These are phyloP conservation scores for Pyracantha coccinea DNA, from an alignment of 331 rosid genomes.

Conservation along the genomic window DNA sequence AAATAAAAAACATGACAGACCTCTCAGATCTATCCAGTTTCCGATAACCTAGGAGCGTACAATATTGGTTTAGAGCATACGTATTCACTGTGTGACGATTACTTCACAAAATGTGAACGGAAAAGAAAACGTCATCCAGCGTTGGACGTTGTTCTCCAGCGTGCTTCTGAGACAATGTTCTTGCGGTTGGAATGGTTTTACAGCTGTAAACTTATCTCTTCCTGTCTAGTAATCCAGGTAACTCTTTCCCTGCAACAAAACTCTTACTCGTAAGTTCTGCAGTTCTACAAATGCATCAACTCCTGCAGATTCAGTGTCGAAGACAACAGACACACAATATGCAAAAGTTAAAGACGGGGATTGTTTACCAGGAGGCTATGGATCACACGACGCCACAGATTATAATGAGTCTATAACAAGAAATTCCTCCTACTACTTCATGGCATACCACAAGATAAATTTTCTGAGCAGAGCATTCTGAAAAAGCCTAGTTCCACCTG, in stretches of 20 bases:
- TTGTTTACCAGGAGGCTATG: neutral
- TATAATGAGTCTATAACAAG: neutral
- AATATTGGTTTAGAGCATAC: no score
- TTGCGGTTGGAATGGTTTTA: neutral
- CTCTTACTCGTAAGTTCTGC: neutral
- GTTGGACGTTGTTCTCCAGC: no score
- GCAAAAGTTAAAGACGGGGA: neutral
- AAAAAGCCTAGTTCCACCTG: neutral
- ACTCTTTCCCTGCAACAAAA: neutral
- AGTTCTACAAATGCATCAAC: neutral
- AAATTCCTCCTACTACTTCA: neutral
- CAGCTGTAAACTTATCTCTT: neutral
- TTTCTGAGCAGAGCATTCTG: neutral
- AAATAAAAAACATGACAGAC: no score
- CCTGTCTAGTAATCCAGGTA: neutral
- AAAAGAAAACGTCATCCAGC: no score
- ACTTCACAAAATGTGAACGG: no score
- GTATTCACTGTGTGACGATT: no score
- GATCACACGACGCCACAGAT: neutral
- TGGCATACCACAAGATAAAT: neutral
- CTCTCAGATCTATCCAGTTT: no score
- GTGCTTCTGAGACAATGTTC: neutral
- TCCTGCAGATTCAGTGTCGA: neutral
- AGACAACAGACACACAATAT: neutral
- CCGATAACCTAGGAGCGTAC: no score